phyloP scores from a whole-genome alignment of 2,329 filamentous ascomycete species.

The Penicillium brevicompactum region DNA sequence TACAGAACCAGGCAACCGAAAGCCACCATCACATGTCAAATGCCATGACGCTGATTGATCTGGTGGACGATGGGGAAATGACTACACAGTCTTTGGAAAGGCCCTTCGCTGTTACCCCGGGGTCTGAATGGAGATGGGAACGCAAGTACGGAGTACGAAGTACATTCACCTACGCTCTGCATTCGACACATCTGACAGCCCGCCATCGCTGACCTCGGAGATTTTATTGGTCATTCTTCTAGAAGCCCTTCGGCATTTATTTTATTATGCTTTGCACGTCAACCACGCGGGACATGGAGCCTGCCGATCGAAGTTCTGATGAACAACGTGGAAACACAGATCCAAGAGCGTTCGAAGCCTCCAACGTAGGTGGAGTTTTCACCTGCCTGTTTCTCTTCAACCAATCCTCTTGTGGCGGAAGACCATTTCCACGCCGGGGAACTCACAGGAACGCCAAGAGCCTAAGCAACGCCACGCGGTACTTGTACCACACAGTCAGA shows the following conservation, averaged over 20 bases:
- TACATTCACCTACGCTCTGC: not conserved
- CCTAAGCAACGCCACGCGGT: not conserved
- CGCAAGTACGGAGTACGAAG: too few species aligned
- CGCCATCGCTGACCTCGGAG: not conserved
- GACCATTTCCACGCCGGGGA: not conserved
- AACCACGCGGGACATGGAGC: not conserved
- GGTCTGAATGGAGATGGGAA: not conserved
- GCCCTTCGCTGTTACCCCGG: too few species aligned
- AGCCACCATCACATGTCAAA: too few species aligned
- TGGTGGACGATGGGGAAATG: too few species aligned
- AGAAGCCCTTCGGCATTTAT: not conserved
- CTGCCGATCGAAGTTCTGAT: not conserved
- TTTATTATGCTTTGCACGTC: not conserved
- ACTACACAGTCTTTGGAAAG: too few species aligned
- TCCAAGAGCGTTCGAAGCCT: not conserved
- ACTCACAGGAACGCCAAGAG: conserved; percentile 5
- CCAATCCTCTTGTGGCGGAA: not conserved
- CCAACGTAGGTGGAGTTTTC: not conserved
- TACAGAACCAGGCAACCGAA: too few species aligned
- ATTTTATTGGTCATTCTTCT: not conserved
- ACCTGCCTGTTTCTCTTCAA: not conserved
- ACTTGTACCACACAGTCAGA: not conserved
- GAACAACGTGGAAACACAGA: not conserved
- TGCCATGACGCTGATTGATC: too few species aligned
- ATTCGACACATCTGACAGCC: not conserved